Evolutionary conservation across 2,329 filamentous ascomycete genomes (phyloP).

Genomic region (Trichoderma endophyticum): DNA sequence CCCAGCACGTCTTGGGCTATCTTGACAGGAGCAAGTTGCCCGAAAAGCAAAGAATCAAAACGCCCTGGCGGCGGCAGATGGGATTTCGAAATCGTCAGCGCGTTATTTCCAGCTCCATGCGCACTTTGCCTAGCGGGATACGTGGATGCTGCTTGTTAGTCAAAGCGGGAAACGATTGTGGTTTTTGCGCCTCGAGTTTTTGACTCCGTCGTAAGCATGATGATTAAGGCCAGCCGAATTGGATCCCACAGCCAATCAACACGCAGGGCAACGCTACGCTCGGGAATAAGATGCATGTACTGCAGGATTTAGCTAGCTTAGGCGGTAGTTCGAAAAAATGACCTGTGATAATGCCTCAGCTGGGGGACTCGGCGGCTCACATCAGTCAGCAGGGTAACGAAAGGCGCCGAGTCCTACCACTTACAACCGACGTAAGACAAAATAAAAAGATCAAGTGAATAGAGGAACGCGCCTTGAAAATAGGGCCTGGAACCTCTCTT

Average conservation of each 20-base stretch:
- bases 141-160: slow-evolving; percentile 10
- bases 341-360: neutral
- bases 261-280: neutral
- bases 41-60: neutral
- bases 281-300: neutral
- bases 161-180: neutral
- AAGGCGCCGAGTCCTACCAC: neutral
- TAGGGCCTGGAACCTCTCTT: neutral
- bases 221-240: neutral
- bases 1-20: neutral
- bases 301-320: neutral
- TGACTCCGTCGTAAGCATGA: neutral
- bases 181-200: neutral
- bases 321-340: neutral
- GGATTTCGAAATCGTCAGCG: neutral
- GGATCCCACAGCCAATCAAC: neutral
- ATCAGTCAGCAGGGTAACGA: neutral
- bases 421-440: neutral
- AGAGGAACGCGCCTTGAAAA: neutral
- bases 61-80: neutral
- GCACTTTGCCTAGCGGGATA: neutral
- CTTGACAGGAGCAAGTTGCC: neutral
- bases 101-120: neutral
- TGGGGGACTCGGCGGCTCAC: neutral
- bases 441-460: neutral